These are phyloP conservation scores for Penicillium subrubescens DNA, from an alignment of 495 filamentous ascomycete genomes.

Conservation along the genomic window DNA sequence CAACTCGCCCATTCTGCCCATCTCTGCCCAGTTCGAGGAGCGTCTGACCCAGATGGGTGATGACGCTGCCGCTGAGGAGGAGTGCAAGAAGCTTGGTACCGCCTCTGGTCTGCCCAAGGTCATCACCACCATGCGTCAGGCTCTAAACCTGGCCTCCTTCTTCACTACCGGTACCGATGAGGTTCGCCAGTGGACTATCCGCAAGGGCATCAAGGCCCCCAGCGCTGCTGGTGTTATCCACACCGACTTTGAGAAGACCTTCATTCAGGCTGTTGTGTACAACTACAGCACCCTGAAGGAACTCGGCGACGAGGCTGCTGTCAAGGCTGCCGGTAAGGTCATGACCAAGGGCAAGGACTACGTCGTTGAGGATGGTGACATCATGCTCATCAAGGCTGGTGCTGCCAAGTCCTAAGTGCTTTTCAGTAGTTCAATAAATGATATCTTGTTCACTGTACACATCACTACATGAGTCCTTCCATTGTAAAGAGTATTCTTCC, in stretches of 20 bases:
- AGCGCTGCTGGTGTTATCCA: conserved; percentile 98
- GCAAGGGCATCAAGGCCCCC: conserved; percentile 94
- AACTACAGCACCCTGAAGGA: conserved; percentile 81
- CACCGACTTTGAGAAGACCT: conserved; percentile 99
- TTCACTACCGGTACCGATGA: conserved; percentile 98
- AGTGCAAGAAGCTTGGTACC: conserved; percentile 85
- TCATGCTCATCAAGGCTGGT: conserved; percentile 90
- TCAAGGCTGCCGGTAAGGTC: conserved; percentile 92
- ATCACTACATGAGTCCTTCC: too few relatives aligned
- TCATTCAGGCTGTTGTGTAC: conserved; percentile 93
- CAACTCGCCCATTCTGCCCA: conserved; percentile 87
- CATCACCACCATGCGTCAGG: conserved; percentile 90
- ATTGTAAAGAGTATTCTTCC: not conserved
- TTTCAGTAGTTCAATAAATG: conserved; percentile 21
- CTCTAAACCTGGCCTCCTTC: conserved; percentile 87
- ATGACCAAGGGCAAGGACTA: conserved; percentile 99
- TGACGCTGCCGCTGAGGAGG: conserved; percentile 79
- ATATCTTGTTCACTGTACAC: conserved; percentile 6
- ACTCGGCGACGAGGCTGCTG: conserved; percentile 80
- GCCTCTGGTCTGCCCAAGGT: conserved; percentile 92
- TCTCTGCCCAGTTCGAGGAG: conserved; percentile 92
- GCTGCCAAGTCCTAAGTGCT: conserved; percentile 74
- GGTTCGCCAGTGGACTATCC: conserved; percentile 97
- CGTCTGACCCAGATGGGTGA: conserved; percentile 77
- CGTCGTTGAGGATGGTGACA: conserved; percentile 58